phyloP scores from a whole-genome alignment of 805 yeast species.

The Cyberlindnera xishuangbannaensis region DNA sequence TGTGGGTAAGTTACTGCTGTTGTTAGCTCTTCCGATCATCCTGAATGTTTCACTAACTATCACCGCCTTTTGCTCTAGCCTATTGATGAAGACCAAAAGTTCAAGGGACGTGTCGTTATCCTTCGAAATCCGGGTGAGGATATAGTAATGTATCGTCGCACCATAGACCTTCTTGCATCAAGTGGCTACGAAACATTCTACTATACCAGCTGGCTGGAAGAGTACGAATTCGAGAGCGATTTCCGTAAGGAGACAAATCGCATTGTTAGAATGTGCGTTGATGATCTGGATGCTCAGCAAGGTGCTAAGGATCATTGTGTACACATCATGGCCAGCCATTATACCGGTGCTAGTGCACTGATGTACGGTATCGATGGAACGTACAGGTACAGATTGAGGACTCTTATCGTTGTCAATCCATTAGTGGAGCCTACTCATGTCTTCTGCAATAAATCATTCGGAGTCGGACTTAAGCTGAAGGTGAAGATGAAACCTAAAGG shows the following conservation, averaged over 20 bases:
- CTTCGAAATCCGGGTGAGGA: slow-evolving; percentile 19
- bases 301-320: slow-evolving; percentile 4
- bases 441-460: slow-evolving; percentile 1
- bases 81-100: slow-evolving; percentile 12
- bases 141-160: slow-evolving; percentile 9
- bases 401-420: slow-evolving; percentile 18
- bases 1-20: slow-evolving; percentile 19
- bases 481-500: slow-evolving; percentile 10
- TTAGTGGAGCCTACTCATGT: slow-evolving; percentile 9
- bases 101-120: slow-evolving; percentile 17
- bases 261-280: slow-evolving; percentile 16
- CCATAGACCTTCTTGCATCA: slow-evolving; percentile 14
- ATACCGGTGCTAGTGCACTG: slow-evolving; percentile 16
- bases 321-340: slow-evolving; percentile 15
- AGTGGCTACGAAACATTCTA: slow-evolving; percentile 18
- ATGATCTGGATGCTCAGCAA: slow-evolving; percentile 11
- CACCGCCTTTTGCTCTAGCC: slow-evolving; percentile 10
- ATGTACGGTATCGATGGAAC: slow-evolving; percentile 16
- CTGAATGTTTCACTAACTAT: slow-evolving; percentile 9
- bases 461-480: slow-evolving; percentile 6
- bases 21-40: too few relatives aligned
- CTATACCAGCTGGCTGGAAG: slow-evolving; percentile 9
- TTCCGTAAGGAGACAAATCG: slow-evolving; percentile 15
- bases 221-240: slow-evolving; percentile 7
- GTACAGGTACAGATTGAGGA: slow-evolving; percentile 11